These are phyloP conservation scores for Stachybotrys elegans DNA, from an alignment of 2,329 filamentous ascomycete species.

Conservation along the genomic window DNA sequence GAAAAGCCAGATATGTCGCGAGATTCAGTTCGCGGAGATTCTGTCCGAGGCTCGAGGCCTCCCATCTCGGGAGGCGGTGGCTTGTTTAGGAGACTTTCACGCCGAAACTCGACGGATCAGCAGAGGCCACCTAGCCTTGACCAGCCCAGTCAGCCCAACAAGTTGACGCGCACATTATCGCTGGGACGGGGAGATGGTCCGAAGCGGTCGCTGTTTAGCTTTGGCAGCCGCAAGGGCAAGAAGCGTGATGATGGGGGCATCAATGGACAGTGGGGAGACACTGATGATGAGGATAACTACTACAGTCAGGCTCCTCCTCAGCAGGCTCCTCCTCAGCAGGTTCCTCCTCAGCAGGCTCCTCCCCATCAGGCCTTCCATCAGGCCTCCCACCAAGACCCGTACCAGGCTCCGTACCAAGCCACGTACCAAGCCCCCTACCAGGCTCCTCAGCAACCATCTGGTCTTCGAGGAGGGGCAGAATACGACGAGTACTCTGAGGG, in stretches of 20 bases:
- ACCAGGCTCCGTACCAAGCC: conserved; percentile 14
- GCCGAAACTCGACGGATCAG: conserved; percentile 23
- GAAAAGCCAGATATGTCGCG: conserved; percentile 31
- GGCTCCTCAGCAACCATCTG: conserved; percentile 17
- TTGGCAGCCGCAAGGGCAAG: conserved; percentile 34
- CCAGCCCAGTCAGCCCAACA: neutral
- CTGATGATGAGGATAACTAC: conserved; percentile 32
- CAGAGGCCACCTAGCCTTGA: conserved; percentile 24
- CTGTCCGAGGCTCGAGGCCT: conserved; percentile 39
- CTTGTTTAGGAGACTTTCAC: conserved; percentile 40
- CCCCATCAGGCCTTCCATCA: too few species aligned
- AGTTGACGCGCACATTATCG: conserved; percentile 55
- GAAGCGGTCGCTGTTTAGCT: conserved; percentile 35
- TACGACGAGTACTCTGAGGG: conserved; percentile 47
- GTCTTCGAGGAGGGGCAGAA: conserved; percentile 35
- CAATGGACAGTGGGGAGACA: conserved; percentile 48
- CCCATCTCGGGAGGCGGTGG: conserved; percentile 42
- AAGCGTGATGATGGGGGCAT: conserved; percentile 46
- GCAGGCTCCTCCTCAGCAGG: too few species aligned
- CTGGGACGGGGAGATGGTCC: conserved; percentile 50
- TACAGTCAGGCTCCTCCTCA: too few species aligned
- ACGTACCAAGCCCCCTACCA: conserved; percentile 12
- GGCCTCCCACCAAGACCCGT: too few species aligned
- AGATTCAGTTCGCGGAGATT: conserved; percentile 28
- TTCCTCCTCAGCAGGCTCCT: too few species aligned